A percentile compares a stretch with the other conserved stretches of the same genome.
These are phyloP conservation scores for Scorias spongiosa DNA, from an alignment of 2,329 filamentous ascomycete species.

Conservation along the genomic window DNA sequence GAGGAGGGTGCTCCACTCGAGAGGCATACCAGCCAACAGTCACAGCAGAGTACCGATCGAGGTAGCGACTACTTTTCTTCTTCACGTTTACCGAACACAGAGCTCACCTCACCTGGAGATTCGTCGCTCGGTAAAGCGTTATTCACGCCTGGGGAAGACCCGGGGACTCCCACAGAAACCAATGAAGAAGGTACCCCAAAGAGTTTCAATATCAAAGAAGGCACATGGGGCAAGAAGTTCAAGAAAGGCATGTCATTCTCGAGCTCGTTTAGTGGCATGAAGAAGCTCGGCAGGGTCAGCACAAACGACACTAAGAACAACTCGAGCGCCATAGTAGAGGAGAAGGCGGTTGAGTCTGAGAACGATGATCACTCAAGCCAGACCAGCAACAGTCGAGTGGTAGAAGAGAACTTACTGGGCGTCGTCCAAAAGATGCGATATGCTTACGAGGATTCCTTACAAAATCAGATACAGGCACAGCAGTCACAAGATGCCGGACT, in stretches of 20 bases:
- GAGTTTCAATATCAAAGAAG: constrained; percentile 25
- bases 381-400: constrained; percentile 49
- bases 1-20: constrained; percentile 35
- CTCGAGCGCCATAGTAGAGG: constrained; percentile 44
- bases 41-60: constrained; percentile 46
- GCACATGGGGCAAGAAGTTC: constrained; percentile 70
- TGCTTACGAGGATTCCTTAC: constrained; percentile 54
- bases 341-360: constrained; percentile 41
- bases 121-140: constrained; percentile 9
- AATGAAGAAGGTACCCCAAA: constrained; percentile 40
- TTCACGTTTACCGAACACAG: constrained; percentile 34
- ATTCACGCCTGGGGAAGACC: constrained; percentile 15
- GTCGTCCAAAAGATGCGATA: constrained; percentile 57
- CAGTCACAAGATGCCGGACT: constrained; percentile 19
- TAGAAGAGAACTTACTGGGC: constrained; percentile 61
- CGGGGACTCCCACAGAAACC: constrained; percentile 20
- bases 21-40: constrained; percentile 40
- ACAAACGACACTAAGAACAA: constrained; percentile 50
- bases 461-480: constrained; percentile 27
- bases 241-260: constrained; percentile 43
- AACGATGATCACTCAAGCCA: constrained; percentile 44
- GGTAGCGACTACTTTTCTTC: constrained; percentile 64
- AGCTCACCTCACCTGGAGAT: constrained; percentile 12
- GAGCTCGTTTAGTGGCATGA: constrained; percentile 53
- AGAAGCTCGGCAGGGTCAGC: constrained; percentile 61